Base-by-base conservation (phyloP, 306 rosid genomes). In the Hylodesmum podocarpum region DNA sequence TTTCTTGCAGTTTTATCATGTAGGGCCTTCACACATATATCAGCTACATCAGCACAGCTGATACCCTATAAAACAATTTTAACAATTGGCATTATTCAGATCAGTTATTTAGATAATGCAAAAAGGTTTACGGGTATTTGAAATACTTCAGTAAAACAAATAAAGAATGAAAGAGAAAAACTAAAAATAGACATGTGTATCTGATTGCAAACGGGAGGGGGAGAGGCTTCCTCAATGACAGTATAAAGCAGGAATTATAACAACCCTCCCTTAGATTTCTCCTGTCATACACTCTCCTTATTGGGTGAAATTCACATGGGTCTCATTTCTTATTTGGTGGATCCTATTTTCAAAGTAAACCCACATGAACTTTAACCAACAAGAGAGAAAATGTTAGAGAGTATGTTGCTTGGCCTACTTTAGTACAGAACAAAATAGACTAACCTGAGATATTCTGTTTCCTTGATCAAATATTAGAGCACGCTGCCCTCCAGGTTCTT, bases 31-130 rank as follows among this genome's bases (percentile, higher is more conserved):
- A 95, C 98, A 55, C 98, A 95, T 68, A 95, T 95, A 82, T 95
- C 98, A 67, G 98, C 98, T 62, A 92, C 98, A 80, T 95, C 98
- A 21, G 98, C 98, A 65, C 98, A 95, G 89, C 98, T 95, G 76
- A 95, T 95, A 72, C 94, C 96, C 98, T 95, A 66, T 66, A 77
- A 80, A 49, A 47, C 27, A 54, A 16, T 50, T 19, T 64, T 41
- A 44, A 27, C 46, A 70, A 34, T 63, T 41, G 53, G 24, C 67
- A 39, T 76, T 11, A 37, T 71, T 70, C 36, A 47, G 58, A 57
- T 55, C 39, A 34, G 22, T 29, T 33, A 69, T 75, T 82, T 62
- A 51, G 11, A 57, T 51, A 16, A 41, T 68, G 36, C 70, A 57
- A 69, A 46, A 31, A 24, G 54, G 41, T 57, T 47, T 4, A 59